phyloP scores from a whole-genome alignment of 2,329 filamentous ascomycete species.

The Mollisia scopiformis region DNA sequence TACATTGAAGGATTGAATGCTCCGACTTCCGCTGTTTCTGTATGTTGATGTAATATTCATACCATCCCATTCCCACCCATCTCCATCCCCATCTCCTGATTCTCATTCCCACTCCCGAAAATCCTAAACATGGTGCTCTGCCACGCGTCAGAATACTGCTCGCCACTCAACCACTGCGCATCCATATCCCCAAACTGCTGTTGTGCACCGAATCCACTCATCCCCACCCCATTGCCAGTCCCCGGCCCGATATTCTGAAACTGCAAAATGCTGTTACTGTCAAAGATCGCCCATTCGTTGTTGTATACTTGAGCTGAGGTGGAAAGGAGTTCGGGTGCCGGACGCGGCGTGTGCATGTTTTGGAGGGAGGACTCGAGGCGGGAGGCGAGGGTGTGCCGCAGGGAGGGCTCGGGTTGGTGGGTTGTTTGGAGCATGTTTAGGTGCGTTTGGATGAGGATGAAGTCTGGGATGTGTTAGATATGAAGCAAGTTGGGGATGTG shows the following conservation, averaged over 20 bases:
- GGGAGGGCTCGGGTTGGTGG: slow-evolving; percentile 23
- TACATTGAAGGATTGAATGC: no score
- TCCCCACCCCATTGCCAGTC: neutral
- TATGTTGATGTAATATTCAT: no score
- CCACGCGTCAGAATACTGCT: slow-evolving; percentile 21
- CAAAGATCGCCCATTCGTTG: neutral
- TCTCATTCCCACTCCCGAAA: slow-evolving; percentile 18
- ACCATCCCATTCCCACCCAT: neutral
- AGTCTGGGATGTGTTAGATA: slow-evolving; percentile 18
- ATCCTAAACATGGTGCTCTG: slow-evolving; percentile 18
- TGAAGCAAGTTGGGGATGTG: neutral
- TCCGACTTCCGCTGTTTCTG: no score
- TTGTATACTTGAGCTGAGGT: neutral
- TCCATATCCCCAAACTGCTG: slow-evolving; percentile 1
- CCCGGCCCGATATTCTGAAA: neutral
- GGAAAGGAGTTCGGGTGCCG: slow-evolving; percentile 10
- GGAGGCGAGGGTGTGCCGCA: slow-evolving; percentile 26
- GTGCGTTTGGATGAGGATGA: slow-evolving; percentile 28
- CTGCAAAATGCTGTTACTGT: neutral
- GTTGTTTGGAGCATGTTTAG: slow-evolving; percentile 28
- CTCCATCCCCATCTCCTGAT: neutral
- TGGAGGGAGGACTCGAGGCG: slow-evolving; percentile 28
- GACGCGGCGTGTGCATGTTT: slow-evolving; percentile 26
- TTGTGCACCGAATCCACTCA: no score
- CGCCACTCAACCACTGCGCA: slow-evolving; percentile 8